phyloP scores from a whole-genome alignment of 2,329 filamentous ascomycete species.

The Biscogniauxia mediterranea region DNA sequence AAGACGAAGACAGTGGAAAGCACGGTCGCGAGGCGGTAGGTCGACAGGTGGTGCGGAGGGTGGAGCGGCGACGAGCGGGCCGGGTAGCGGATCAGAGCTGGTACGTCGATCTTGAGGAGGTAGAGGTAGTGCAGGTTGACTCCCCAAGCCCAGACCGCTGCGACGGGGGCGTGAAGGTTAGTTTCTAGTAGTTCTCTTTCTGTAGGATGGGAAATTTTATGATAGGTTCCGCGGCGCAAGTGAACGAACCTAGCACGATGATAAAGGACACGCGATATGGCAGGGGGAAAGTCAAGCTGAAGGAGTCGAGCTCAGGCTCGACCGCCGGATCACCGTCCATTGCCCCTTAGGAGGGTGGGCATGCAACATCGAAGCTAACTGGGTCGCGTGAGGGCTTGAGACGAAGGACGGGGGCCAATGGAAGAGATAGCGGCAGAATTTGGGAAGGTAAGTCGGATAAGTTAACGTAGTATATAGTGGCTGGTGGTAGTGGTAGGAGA shows the following conservation, averaged over 20 bases:
- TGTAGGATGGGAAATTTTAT: neutral
- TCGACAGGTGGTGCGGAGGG: conserved; percentile 73
- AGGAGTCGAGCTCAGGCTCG: conserved; percentile 73
- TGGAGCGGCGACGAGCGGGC: conserved; percentile 68
- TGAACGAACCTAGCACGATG: conserved; percentile 67
- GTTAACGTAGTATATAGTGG: no score
- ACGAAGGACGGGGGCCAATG: neutral
- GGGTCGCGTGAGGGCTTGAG: neutral
- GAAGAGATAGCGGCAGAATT: neutral
- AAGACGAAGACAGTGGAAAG: conserved; percentile 68
- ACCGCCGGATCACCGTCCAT: conserved; percentile 76
- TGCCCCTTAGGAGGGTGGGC: conserved; percentile 20
- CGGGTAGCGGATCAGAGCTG: conserved; percentile 82
- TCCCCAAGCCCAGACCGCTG: conserved; percentile 94
- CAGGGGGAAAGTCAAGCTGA: conserved; percentile 82
- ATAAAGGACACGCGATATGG: conserved; percentile 88
- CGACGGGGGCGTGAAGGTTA: conserved; percentile 4
- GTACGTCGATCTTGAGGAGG: conserved; percentile 79
- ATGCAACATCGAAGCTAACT: conserved; percentile 17
- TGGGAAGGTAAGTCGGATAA: no score
- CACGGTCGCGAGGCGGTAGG: conserved; percentile 79
- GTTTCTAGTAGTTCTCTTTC: neutral
- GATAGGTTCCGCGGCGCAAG: neutral
- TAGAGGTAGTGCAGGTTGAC: conserved; percentile 86
- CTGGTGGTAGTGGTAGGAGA: no score